Base-by-base conservation (phyloP, 75 land plant species). In the Azolla pinnata region DNA sequence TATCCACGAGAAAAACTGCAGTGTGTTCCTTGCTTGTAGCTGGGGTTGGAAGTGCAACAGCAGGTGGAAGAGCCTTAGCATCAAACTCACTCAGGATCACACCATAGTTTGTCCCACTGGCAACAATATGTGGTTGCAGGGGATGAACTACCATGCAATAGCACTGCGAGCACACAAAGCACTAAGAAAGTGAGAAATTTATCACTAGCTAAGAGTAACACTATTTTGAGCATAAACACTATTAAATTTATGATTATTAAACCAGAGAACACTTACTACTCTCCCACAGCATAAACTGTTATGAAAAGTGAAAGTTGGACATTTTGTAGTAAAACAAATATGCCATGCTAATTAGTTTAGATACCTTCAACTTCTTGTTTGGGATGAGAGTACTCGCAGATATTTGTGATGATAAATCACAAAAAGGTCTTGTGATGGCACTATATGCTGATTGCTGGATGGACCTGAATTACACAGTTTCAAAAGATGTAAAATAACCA, bases 61-160 rank as follows among this genome's bases (percentile, higher is more conserved):
- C 86, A 26, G 97, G 70, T 54, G 97, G 97, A 33, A 92, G 79
- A 57, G 97, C 78, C 69, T 69, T 78, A 19, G 86, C 59, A 71
- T 92, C 97, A 81, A 92, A 83, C 65, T 92, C 97, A 61, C 90
- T 83, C 19, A 92, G 65, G 60, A 92, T 85, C 32, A 92, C 78
- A 48, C 97, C 97, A 70, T 88, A 58, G 61, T 86, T 92, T 62
- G 97, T 88, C 14, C 97, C 97, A 54, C 81, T 83, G 14, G 96
- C 97, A 72, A 92, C 97, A 62, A 92, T 76, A 60, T 92, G 97
- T 50, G 97, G 97, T 45, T 88, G 97, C 51, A 92, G 68, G 44
- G 96, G 80, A 75, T 92, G 97, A 38, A 91, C 96, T 47, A 75
- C 81, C 96, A 92, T 88, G 56, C 96, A 92, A 57, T 85, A 92